phyloP scores from a whole-genome alignment of 148 eudicot genomes.

The Persicaria maculosa region DNA sequence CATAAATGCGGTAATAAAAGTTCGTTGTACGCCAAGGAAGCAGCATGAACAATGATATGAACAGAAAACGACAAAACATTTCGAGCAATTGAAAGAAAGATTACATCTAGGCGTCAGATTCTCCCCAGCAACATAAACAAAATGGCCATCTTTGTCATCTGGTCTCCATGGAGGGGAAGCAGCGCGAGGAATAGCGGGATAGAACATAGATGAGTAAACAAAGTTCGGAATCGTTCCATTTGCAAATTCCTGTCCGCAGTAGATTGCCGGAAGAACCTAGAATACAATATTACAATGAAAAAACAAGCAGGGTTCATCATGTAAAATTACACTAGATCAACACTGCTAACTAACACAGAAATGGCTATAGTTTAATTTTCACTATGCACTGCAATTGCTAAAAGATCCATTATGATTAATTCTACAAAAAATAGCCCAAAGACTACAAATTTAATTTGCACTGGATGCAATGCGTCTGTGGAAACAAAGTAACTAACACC shows the following conservation, averaged over 20 bases:
- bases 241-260: conserved; percentile 38
- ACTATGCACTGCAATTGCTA: not conserved
- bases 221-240: conserved; percentile 40
- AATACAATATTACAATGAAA: conserved; percentile 9
- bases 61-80: not conserved
- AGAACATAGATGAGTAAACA: conserved; percentile 50
- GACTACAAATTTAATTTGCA: not conserved
- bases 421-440: not conserved
- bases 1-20: not conserved
- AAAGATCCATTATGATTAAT: no score
- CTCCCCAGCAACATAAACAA: conserved; percentile 63
- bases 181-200: conserved; percentile 37
- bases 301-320: conserved; percentile 13
- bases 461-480: not conserved
- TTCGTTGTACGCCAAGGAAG: not conserved
- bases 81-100: conserved; percentile 8
- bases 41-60: not conserved
- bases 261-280: conserved; percentile 46
- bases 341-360: not conserved
- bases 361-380: not conserved
- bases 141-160: conserved; percentile 85
- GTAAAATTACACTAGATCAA: not conserved
- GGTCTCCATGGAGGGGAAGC: conserved; percentile 73
- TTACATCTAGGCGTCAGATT: conserved; percentile 88
- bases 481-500: not conserved